Percentiles rank a stretch among this genome's conserved stretches.
These are phyloP conservation scores for Fragaria iinumae DNA, from an alignment of 306 rosid species.

Conservation along the genomic window DNA sequence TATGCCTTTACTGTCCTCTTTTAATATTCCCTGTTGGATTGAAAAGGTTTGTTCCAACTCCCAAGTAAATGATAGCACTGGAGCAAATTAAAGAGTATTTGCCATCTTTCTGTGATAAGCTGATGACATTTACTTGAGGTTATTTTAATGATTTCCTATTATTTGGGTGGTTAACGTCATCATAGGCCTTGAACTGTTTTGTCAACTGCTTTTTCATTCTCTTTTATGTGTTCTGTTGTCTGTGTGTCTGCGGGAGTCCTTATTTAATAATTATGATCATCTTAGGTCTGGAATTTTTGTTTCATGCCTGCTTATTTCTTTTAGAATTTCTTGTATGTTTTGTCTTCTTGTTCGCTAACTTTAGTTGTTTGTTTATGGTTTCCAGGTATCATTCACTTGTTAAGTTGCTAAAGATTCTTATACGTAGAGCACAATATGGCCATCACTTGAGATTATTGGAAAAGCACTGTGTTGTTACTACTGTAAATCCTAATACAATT, in stretches of 20 bases:
- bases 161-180: not conserved
- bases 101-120: not conserved
- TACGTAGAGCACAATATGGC: constrained; percentile 53
- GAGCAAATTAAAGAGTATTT: not conserved
- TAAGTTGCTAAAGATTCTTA: constrained; percentile 56
- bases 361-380: constrained; percentile 26
- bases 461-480: constrained; percentile 63
- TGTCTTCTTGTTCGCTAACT: constrained; percentile 11
- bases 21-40: not conserved
- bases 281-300: not conserved
- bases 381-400: constrained; percentile 59
- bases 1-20: not conserved
- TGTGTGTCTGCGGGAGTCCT: not conserved
- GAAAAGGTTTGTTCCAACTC: not conserved
- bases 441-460: constrained; percentile 55
- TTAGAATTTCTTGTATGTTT: not conserved
- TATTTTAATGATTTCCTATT: not conserved
- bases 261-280: not conserved
- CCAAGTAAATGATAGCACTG: not conserved
- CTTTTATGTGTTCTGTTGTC: not conserved
- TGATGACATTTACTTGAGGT: not conserved
- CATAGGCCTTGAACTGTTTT: not conserved
- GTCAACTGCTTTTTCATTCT: not conserved
- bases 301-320: not conserved
- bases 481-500: constrained; percentile 26